Percentiles rank a stretch among this genome's conserved stretches.
phyloP scores from a whole-genome alignment of 768 basidiomycete genomes.

The Mrakia blollopis region DNA sequence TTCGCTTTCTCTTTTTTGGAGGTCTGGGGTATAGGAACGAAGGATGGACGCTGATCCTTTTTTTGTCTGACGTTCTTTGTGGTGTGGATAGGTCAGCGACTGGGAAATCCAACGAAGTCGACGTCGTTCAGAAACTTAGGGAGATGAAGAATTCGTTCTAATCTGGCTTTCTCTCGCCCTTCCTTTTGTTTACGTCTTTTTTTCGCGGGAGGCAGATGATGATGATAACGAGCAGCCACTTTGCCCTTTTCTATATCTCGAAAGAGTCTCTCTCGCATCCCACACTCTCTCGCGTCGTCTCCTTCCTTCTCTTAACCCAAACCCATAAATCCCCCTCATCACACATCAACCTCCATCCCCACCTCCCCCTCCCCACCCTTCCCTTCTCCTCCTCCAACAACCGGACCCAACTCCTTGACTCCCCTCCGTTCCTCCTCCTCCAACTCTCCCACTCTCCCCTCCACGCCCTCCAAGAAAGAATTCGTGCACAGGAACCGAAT shows the following conservation, averaged over 20 bases:
- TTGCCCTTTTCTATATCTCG: no score
- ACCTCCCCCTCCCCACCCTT: neutral
- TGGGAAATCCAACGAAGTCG: slow-evolving; percentile 15
- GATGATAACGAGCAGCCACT: no score
- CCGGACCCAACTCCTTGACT: slow-evolving; percentile 35
- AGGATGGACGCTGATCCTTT: neutral
- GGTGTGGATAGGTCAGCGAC: neutral
- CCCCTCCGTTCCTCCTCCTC: slow-evolving; percentile 41
- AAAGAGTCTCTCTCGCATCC: no score
- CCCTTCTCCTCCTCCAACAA: neutral
- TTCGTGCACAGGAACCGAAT: slow-evolving; percentile 87
- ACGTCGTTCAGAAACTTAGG: slow-evolving; percentile 11
- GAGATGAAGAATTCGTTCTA: slow-evolving; percentile 32
- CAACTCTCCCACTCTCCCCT: slow-evolving; percentile 72
- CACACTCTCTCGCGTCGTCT: neutral
- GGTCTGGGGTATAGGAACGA: no score
- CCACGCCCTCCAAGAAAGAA: slow-evolving; percentile 74
- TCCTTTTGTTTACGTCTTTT: neutral
- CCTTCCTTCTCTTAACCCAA: no score
- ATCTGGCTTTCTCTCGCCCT: neutral
- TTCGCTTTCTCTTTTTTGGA: no score
- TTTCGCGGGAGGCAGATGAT: neutral
- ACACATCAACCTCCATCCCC: neutral
- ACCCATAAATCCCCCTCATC: neutral
- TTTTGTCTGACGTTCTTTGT: no score